Base-by-base conservation (phyloP, 768 basidiomycete genomes). In the Leccinum disarticulatum region DNA sequence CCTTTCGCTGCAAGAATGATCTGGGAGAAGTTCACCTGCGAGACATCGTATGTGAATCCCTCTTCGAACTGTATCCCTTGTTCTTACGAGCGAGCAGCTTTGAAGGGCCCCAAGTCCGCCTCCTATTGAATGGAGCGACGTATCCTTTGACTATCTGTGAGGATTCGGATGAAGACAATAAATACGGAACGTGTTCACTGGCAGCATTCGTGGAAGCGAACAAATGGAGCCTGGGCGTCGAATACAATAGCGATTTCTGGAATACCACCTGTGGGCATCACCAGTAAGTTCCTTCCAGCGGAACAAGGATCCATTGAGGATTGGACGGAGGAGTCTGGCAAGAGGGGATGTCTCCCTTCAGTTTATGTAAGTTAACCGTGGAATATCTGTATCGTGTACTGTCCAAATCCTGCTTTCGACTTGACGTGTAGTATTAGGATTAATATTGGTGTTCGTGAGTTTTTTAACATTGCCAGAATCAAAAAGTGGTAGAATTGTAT, bases 1-100 rank as follows among this genome's bases (percentile, higher is more conserved):
- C 79, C 79, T 19, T 80, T 80, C 56, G 78, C 67, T 22, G 78
- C 78, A 31, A 70, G 68, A 35, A 78, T 80, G 76, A 57, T 77
- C n/a, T 80, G 77, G 77, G 79, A 80, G 65, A 73, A 65, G 61
- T 80, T 78, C 64, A 67, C 68, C 4, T 80, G 79, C 67, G 49
- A 64, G 31, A 61, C 64, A 19, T 77, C 75, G 75, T 75, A 36
- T 36, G 70, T 66, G 4, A 14, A 58, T 4, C 6, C 11, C 15
- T 11, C 3, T 19, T 51, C 5, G 22, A 17, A 28, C 8, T 38
- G 2, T 22, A 2, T 2, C 7, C 4, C 53, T 30, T 43, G 9
- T 4, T 17, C 55, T 68, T 52, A 61, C 36, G 17, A 22, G 15
- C 14, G 28, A 51, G 17, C 54, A 75, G 76, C 10, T 73, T 70